These are phyloP conservation scores for Ceriops decandra DNA, from an alignment of 345 rosid species.

Conservation along the genomic window DNA sequence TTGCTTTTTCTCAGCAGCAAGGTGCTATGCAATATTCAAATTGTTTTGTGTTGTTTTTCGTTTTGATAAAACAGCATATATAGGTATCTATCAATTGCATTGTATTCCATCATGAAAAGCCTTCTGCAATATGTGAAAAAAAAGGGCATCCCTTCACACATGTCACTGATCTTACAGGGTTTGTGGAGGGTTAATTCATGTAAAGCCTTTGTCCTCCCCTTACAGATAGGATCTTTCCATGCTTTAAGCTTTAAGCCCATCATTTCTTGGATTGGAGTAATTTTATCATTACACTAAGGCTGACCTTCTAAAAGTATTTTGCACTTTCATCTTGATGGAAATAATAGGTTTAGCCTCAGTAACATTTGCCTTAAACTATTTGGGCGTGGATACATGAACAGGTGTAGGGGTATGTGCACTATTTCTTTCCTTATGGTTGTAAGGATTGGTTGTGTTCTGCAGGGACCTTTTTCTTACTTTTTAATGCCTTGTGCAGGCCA, in stretches of 20 bases:
- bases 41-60: neutral
- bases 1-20: conserved; percentile 70
- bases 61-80: neutral
- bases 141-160: neutral
- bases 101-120: neutral
- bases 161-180: too few relatives aligned
- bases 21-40: conserved; percentile 29
- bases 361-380: too few relatives aligned
- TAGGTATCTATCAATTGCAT: neutral
- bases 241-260: neutral
- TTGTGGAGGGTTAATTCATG: too few relatives aligned
- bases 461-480: neutral
- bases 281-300: neutral
- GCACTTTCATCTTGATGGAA: neutral
- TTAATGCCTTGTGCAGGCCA: conserved; percentile 47
- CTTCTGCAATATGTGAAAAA: neutral
- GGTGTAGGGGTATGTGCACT: too few relatives aligned
- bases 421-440: neutral
- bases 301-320: neutral
- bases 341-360: too few relatives aligned
- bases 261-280: neutral
- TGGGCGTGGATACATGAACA: too few relatives aligned
- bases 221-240: neutral
- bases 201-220: neutral
- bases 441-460: neutral